Conservation (phyloP, 2,329 filamentous ascomycete genomes). For the Aspergillus pseudotamarii region DNA sequence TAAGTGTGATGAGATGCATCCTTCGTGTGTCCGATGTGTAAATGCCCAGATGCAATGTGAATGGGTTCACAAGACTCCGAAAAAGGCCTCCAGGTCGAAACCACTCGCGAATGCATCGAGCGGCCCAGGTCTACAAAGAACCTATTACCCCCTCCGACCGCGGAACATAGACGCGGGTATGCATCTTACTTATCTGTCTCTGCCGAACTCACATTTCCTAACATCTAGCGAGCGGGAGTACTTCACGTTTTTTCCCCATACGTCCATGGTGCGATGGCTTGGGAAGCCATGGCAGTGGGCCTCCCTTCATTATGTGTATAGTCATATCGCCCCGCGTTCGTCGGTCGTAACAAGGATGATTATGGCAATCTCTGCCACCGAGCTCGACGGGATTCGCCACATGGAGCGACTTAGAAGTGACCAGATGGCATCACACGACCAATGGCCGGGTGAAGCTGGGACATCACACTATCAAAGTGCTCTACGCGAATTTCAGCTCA, state of each 20-base stretch:
- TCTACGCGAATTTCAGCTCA: background rate
- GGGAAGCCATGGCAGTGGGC: background rate
- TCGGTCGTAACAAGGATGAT: background rate
- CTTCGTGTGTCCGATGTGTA: background rate
- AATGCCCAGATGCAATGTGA: background rate
- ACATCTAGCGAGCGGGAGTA: background rate
- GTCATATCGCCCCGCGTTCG: background rate
- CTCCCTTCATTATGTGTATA: background rate
- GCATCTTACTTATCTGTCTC: background rate
- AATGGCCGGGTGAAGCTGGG: background rate
- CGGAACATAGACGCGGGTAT: background rate
- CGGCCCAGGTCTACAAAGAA: background rate
- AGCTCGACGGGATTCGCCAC: background rate
- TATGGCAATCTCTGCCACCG: background rate
- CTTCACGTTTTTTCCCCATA: background rate
- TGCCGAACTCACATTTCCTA: background rate
- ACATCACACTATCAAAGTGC: background rate
- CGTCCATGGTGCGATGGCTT: background rate
- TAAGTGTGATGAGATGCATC: background rate
- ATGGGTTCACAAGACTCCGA: background rate
- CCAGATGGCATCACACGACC: background rate
- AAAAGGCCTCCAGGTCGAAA: background rate
- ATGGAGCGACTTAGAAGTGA: background rate
- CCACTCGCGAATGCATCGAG: background rate
- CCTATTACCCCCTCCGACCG: background rate